Percentiles rank a stretch among this genome's conserved stretches.
Evolutionary conservation across 106 monocot species (phyloP).

Genomic region (Dendrobium catenatum): DNA sequence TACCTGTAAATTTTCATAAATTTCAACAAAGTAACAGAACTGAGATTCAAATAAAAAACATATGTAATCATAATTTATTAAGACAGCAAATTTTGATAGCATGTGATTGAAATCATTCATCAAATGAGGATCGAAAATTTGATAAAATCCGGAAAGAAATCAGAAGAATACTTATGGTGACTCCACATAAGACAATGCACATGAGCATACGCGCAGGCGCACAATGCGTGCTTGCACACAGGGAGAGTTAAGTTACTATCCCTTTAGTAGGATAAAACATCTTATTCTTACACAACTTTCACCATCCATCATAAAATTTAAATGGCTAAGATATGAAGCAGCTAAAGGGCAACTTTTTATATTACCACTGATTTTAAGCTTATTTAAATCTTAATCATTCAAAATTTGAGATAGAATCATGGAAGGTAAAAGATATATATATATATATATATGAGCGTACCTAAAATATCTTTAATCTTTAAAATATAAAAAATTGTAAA

Average conservation of each 20-base stretch:
- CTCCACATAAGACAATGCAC: not conserved
- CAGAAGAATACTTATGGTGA: not conserved
- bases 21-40: conserved; percentile 19
- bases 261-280: not conserved
- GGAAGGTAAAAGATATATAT: not conserved
- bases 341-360: not conserved
- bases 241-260: too few relatives aligned
- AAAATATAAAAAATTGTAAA: not conserved
- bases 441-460: too few relatives aligned
- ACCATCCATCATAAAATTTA: not conserved
- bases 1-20: conserved; percentile 62
- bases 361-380: not conserved
- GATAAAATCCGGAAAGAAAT: not conserved
- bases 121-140: not conserved
- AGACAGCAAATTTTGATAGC: not conserved
- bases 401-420: not conserved
- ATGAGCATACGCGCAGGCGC: too few relatives aligned
- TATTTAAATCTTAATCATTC: not conserved
- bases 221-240: too few relatives aligned
- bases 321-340: not conserved
- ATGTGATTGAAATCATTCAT: not conserved
- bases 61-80: conserved; percentile 3
- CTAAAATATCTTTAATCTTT: not conserved
- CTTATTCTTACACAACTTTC: not conserved
- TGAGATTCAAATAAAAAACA: conserved; percentile 16